Evolutionary conservation across 192 early-diverging fungal genomes (phyloP), one percentile per base, ranked within the genome.

Genomic region (Linnemannia exigua): DNA sequence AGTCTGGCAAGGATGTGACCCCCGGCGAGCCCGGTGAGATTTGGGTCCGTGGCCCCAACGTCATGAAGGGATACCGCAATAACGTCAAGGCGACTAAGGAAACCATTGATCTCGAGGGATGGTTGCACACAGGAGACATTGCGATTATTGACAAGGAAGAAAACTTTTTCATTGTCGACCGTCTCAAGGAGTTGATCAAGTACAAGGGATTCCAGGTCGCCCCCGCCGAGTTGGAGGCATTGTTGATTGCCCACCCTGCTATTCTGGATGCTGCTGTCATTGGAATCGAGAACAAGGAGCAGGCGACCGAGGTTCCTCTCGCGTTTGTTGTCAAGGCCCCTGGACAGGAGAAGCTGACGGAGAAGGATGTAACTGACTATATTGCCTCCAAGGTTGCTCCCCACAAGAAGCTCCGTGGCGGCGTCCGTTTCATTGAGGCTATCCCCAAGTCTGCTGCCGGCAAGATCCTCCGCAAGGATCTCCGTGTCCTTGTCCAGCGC

Each of bases 181-280:
- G 98, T 25, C 81, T 95, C 36, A 99, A 97, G 91, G 96, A 97
- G 79, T 89, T 97, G 15, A 98, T 98, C 88, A 98, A 99, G 86
- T 99, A 96, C 91, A 98, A 98, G 44, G 93, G 92, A 52, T 89
- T 91, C 79, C 92, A 96, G 83, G 95, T 99, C 22, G 91, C 96
- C 5, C 97, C 97, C 3, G 95, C 96, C 3, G 96, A 98, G 86
- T 90, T 99, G 19, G 97, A 99, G 81, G 93, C 90, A 4, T 46
- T 94, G 54, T 85, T 97, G 73, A 77, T 96, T 4, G 87, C 92
- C 46, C 94, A 97, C 73, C 94, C 94, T 1, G 69, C 84, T 11
- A 88, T 99, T 67, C 88, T 91, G 28, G 95, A 96, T 70, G 93
- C 91, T 28, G 92, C 92, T 2, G 94, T 96, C 33, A 91, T 96